Evolutionary conservation across 2,329 filamentous ascomycete species (phyloP).

Genomic region (Sporothrix inflata): DNA sequence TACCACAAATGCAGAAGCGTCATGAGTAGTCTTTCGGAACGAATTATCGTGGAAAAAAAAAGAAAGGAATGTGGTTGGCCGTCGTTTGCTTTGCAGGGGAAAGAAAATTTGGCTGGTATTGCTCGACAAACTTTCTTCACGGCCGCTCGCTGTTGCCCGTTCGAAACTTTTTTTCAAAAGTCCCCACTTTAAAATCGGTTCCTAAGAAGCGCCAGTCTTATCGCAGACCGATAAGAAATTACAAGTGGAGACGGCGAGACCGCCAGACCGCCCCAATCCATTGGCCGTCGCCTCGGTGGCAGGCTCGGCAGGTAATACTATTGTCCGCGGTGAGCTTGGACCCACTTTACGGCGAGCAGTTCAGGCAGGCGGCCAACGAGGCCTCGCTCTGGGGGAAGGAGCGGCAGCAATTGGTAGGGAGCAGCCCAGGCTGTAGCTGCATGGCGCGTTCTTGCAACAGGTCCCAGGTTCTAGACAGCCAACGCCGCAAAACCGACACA

Average conservation of each 20-base stretch:
- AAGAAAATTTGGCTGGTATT: constrained; percentile 18
- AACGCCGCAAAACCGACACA: constrained; percentile 15
- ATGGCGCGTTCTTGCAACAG: constrained; percentile 37
- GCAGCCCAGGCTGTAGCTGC: constrained; percentile 48
- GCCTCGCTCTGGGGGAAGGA: constrained; percentile 9
- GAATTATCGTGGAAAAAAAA: background rate
- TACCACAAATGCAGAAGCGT: background rate
- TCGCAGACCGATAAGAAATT: constrained; percentile 27
- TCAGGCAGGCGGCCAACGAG: constrained; percentile 32
- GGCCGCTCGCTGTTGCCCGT: constrained; percentile 14
- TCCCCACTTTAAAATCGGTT: constrained; percentile 32
- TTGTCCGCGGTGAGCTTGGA: constrained; percentile 31
- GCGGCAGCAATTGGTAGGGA: constrained; percentile 24
- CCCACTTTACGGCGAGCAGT: constrained; percentile 7
- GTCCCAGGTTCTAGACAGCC: constrained; percentile 34
- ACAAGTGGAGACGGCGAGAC: constrained; percentile 13
- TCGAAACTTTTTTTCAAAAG: constrained; percentile 33
- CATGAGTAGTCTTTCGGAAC: background rate
- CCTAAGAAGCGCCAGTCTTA: constrained; percentile 13
- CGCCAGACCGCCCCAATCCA: background rate
- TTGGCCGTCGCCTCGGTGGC: background rate
- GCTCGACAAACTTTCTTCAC: constrained; percentile 24
- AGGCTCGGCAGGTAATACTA: constrained; percentile 28
- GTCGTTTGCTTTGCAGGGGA: background rate
- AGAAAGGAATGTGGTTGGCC: background rate